Percentiles rank a stretch among this genome's conserved stretches.
phyloP scores from a whole-genome alignment of 129 eudicot genomes.

The Apium graveolens region DNA sequence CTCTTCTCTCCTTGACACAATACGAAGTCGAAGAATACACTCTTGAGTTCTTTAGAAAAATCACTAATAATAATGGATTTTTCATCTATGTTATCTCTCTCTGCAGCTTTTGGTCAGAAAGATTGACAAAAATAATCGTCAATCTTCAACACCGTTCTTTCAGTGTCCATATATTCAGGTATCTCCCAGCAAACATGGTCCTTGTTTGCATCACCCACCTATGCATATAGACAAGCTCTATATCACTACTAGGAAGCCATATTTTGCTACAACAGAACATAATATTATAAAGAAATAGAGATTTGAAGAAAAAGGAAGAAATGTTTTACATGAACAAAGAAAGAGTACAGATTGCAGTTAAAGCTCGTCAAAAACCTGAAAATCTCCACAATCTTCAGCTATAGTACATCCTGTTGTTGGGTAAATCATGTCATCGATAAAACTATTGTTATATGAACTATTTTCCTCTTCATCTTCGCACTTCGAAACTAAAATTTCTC shows the following conservation, averaged over 20 bases:
- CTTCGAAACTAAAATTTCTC: slow-evolving; percentile 49
- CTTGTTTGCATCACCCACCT: slow-evolving; percentile 90
- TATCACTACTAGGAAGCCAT: neutral
- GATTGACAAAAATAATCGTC: too few relatives aligned
- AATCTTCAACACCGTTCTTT: slow-evolving; percentile 73
- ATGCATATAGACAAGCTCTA: neutral
- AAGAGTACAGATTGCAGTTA: neutral
- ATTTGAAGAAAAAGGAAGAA: slow-evolving; percentile 6
- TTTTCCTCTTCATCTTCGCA: slow-evolving; percentile 43
- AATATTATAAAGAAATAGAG: neutral
- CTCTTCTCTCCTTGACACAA: slow-evolving; percentile 26
- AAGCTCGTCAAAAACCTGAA: slow-evolving; percentile 51
- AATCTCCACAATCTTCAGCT: slow-evolving; percentile 33
- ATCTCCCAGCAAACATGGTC: slow-evolving; percentile 99
- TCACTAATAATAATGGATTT: neutral
- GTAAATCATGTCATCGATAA: slow-evolving; percentile 67
- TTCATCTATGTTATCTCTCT: neutral
- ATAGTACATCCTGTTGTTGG: slow-evolving; percentile 51
- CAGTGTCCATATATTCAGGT: slow-evolving; percentile 99
- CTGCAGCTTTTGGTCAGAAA: neutral
- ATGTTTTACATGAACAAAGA: slow-evolving; percentile 77
- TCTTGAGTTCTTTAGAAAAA: slow-evolving; percentile 10
- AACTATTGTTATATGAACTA: slow-evolving; percentile 61
- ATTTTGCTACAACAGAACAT: neutral
- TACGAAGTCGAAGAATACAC: slow-evolving; percentile 28